Evolutionary conservation across 176 grass and related monocot species (phyloP), one percentile per base, ranked within the genome.

Genomic region (Carex parvula): DNA sequence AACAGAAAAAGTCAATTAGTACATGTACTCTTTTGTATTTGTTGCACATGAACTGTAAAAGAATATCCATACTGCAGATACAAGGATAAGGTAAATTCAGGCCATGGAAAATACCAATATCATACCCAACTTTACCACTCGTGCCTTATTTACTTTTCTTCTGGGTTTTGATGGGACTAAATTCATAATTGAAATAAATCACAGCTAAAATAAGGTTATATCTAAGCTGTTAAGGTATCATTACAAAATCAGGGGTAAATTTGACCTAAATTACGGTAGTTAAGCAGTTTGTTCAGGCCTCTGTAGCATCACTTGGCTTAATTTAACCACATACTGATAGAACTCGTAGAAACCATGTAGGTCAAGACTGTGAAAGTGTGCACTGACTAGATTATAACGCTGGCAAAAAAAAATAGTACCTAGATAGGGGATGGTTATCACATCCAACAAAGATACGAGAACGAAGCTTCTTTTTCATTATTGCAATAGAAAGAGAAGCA

Each of bases 361-460:
- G 48, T 57, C 73, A 33, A 33, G 15, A 57, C 24, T 3, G 4
- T 55, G 14, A 1, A 54, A 30, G 3, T 16, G 4, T 32, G 13
- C 52, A 78, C 11, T 57, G 52, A 78, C 12, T 18, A 78, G 24
- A 78, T 56, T 29, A 33, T 57, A 57, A 78, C 56, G 5, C 15
- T 75, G 21, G 71, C 4, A 76, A 80, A 24, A n/a, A 66, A 60
- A 56, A 5, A 5, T 14, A 6, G 8, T 33, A 90, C 88, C 88
- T 90, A 26, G 88, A 87, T 21, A 90, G 22, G 37, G 88, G 88
- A 74, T 84, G 81, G 30, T 87, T 87, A 50, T 90, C 88, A 66
- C 88, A 90, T 48, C 85, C 88, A 26, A 87, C 26, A 54, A 90
- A 90, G 42, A 84, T 81, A 72, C 81, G 62, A 58, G 64, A 59